Evolutionary conservation across 2,329 filamentous ascomycete species (phyloP).

Genomic region (Samsoniella hepiali): DNA sequence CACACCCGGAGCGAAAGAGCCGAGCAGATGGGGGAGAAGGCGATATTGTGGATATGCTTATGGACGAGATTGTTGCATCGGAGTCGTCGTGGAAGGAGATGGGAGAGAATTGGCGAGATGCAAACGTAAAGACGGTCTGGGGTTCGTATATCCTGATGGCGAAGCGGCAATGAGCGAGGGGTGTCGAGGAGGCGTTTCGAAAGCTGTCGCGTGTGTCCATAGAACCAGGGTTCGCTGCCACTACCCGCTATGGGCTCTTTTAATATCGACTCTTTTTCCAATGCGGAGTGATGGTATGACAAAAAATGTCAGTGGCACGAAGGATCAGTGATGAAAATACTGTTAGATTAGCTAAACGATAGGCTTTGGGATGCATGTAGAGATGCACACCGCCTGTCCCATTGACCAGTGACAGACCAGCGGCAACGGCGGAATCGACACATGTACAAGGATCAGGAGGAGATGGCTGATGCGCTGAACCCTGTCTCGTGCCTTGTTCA

Average conservation of each 20-base stretch:
- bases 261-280: not conserved
- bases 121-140: constrained; percentile 58
- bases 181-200: constrained; percentile 9
- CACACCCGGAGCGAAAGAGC: constrained; percentile 48
- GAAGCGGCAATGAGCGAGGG: constrained; percentile 32
- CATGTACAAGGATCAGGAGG: constrained; percentile 1
- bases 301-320: not conserved
- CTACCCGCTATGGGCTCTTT: too few species aligned
- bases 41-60: constrained; percentile 61
- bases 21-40: constrained; percentile 53
- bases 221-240: too few species aligned
- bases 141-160: constrained; percentile 59
- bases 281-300: not conserved
- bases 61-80: constrained; percentile 54
- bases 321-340: not conserved
- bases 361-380: not conserved
- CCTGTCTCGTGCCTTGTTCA: constrained; percentile 4
- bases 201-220: not conserved
- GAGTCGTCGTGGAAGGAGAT: constrained; percentile 50
- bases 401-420: not conserved
- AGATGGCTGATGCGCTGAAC: constrained; percentile 3
- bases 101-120: constrained; percentile 50
- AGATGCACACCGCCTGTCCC: constrained; percentile 3
- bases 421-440: not conserved
- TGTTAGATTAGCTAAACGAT: not conserved